Base-by-base conservation (phyloP, 2,329 filamentous ascomycete genomes). In the Rhynchosporium agropyri region DNA sequence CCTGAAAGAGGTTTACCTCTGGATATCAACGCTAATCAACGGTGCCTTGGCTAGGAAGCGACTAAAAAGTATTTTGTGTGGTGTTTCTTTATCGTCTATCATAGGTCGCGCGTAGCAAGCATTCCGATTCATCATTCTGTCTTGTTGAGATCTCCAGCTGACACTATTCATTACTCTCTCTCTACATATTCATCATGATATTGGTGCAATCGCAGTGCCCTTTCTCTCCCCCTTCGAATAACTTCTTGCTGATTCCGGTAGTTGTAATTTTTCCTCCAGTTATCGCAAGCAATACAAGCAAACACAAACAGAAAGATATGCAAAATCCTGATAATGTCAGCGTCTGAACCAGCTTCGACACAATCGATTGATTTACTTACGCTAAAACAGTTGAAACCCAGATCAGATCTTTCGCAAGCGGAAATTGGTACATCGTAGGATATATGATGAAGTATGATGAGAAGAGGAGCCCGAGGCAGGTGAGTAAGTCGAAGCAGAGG, bases 201-300 rank as follows among this genome's bases (percentile, higher is more conserved):
- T 26, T 45, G 58, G 7, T 51, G 49, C 58, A 60, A 31, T 28
- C 48, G 15, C 15, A 60, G n/a, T 15, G 58, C 58, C 31, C 58
- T 53, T 28, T 51, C 58, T 33, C 58, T 45, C 8, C 58, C 58
- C 12, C 58, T 51, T 29, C 40, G 36, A 26, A 60, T 60, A 48
- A 15, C 15, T 8, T 50, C 58, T n/a, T 60, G 58, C 46, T 45
- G 45, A 43, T 43, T 60, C 38, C 46, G 58, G 4, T 60, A 33
- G 13, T 20, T 60, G 29, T 51, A 26, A 15, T 40, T 28, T 43
- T 40, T 60, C 28, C 58, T 60, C 48, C 48, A 42, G 10, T 51
- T 60, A 45, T 60, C 46, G 28, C 58, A 60, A 33, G 49, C 58
- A 36, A 60, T 20, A 45, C 48, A 51, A 31, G 58, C 48, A 53